Evolutionary conservation across 2,329 filamentous ascomycete genomes (phyloP).

Genomic region (Aspergillus cejpii): DNA sequence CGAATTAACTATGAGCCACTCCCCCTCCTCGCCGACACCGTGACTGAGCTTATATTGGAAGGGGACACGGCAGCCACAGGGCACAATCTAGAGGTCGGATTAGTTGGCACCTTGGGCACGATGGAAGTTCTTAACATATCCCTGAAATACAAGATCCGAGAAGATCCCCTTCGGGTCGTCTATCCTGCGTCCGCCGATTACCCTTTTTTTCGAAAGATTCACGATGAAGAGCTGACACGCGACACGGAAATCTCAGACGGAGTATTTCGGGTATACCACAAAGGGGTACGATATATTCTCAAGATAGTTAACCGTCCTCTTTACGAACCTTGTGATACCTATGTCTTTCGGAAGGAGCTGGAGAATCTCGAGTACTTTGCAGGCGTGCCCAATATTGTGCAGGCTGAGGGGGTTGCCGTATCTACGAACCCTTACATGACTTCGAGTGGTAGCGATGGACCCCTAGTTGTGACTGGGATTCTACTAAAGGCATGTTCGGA

Average conservation of each 20-base stretch:
- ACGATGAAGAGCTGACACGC: constrained; percentile 7
- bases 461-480: constrained; percentile 15
- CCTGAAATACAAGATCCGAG: constrained; percentile 7
- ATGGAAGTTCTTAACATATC: constrained; percentile 1
- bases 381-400: constrained; percentile 13
- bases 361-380: constrained; percentile 17
- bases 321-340: constrained; percentile 13
- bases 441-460: constrained; percentile 2
- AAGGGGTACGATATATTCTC: constrained; percentile 9
- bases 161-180: constrained; percentile 11
- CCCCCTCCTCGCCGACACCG: constrained; percentile 15
- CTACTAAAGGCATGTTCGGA: constrained; percentile 14
- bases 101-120: constrained; percentile 1
- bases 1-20: constrained; percentile 13
- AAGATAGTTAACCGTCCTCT: constrained; percentile 16
- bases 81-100: neutral
- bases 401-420: constrained; percentile 14
- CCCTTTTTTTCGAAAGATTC: constrained; percentile 11
- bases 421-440: constrained; percentile 15
- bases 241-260: constrained; percentile 11
- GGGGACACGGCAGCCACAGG: constrained; percentile 3
- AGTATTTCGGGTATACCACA: constrained; percentile 12
- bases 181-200: constrained; percentile 11
- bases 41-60: constrained; percentile 16
- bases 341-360: constrained; percentile 16